Evolutionary conservation across 192 early-diverging fungal genomes (phyloP), one percentile per base, ranked within the genome.

Genomic region (Chytriomyces confervae): DNA sequence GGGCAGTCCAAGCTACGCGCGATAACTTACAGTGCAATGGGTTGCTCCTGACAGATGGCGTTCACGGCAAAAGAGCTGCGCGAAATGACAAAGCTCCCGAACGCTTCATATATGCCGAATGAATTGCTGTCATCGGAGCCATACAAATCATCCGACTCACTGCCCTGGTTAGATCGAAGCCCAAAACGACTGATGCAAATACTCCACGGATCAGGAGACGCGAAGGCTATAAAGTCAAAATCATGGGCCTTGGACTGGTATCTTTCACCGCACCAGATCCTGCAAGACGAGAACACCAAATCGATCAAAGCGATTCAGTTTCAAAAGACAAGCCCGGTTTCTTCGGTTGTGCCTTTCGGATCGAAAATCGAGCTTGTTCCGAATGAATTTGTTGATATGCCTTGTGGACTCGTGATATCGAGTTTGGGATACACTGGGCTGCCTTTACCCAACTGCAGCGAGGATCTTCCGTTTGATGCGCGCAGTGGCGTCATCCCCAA

Each of bases 61-160:
- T 97, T 99, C 81, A 99, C 97, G 0, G 87, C 96, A 16, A 99
- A 99, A 80, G 97, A 99, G 67, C 85, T 99, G 18, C 91, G 97
- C 11, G 97, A 99, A 77, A 95, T 97, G 92, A 87, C 94, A 57
- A 82, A 88, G 16, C 72, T 98, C 43, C 92, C 93, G 2, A 80
- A 80, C 43, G 85, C 91, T 8, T 29, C 50, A n/a, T 27, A 57
- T 10, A 13, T n/a, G 44, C 44, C 77, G 69, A 70, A 46, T 36
- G 51, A 45, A 16, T 20, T 6, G 50, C 66, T 47, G 50, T 72
- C 0, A 3, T 61, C 70, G 11, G 80, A 82, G 4, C 74, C 65
- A 29, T 66, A 75, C 45, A 20, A n/a, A 71, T 27, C 66, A 11
- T 23, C 63, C 7, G 71, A 72, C 47, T 68, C 66, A 9, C 23